Evolutionary conservation across 345 rosid genomes (phyloP).

Genomic region (Psidium friedrichsthalianum): DNA sequence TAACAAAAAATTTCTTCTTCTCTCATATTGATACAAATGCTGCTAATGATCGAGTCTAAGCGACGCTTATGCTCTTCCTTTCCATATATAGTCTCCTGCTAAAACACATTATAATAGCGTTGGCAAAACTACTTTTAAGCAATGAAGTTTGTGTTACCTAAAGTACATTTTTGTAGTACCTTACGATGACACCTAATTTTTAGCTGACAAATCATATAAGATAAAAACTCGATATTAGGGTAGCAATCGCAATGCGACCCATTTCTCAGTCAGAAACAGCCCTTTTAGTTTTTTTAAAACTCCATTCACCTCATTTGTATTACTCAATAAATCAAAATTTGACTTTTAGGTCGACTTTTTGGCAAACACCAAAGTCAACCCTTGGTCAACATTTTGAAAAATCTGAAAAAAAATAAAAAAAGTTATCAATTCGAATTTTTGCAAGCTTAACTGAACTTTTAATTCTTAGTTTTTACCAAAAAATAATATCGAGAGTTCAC

Average conservation of each 20-base stretch:
- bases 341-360: background rate
- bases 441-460: background rate
- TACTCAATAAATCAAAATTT: background rate
- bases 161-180: too few relatives aligned
- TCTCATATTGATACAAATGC: too few relatives aligned
- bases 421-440: background rate
- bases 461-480: background rate
- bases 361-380: background rate
- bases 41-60: too few relatives aligned
- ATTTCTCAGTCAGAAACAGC: background rate
- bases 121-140: too few relatives aligned
- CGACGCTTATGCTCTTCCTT: too few relatives aligned
- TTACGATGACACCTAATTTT: background rate
- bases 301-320: background rate
- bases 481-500: background rate
- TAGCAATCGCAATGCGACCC: background rate
- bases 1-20: too few relatives aligned
- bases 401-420: background rate
- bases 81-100: too few relatives aligned
- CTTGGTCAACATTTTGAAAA: background rate
- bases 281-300: background rate
- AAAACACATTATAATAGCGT: too few relatives aligned
- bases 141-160: too few relatives aligned
- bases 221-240: background rate
- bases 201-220: fast-evolving